Base-by-base conservation (phyloP, 129 eudicot genomes). In the Tagetes patula region DNA sequence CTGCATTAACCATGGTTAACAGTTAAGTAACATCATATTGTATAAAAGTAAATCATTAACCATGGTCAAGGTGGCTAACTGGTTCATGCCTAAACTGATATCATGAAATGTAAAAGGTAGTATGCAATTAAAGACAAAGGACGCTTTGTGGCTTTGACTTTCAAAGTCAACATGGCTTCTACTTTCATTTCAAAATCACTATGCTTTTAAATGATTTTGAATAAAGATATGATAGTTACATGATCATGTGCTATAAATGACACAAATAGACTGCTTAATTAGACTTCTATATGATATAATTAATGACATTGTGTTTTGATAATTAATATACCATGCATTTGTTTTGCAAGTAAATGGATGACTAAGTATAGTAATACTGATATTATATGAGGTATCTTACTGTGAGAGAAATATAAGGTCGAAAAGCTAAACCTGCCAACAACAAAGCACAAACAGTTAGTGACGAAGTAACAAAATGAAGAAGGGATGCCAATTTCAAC, bases 341-440 rank as follows among this genome's bases (percentile, higher is more conserved):
- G 27, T 48, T 34, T 48, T 45, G 6, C 14, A 33, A 68, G 33
- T 47, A 7, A 8, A 33, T 11, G 5, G 61, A 69, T 33, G 47
- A 34, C 8, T n/a, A 50, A n/a, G 30, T 20, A 10, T 13, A 2
- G 54, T 69, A 20, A 33, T 8, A 38, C 8, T 5, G 62, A 49
- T 69, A 70, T 48, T 54, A 52, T 13, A 42, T 77, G 42, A n/a
- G 71, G 73, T n/a, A 78, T 79, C 96, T 88, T 80, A 88, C 97
- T 88, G 43, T 89, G 96, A 5, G 93, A 72, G 50, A 74, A 84
- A 81, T 85, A 87, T 76, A 80, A 70, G 54, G 97, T 92, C 10
- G 97, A 89, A 79, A 84, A 81, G 86, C 97, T 87, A 79, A 92
- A 92, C 96, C 97, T 92, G 96, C 86, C 79, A 77, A 63, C 63